Percentiles rank a stretch among this genome's conserved stretches.
Evolutionary conservation across 768 basidiomycete species (phyloP).

Genomic region (Heimioporus sp.): DNA sequence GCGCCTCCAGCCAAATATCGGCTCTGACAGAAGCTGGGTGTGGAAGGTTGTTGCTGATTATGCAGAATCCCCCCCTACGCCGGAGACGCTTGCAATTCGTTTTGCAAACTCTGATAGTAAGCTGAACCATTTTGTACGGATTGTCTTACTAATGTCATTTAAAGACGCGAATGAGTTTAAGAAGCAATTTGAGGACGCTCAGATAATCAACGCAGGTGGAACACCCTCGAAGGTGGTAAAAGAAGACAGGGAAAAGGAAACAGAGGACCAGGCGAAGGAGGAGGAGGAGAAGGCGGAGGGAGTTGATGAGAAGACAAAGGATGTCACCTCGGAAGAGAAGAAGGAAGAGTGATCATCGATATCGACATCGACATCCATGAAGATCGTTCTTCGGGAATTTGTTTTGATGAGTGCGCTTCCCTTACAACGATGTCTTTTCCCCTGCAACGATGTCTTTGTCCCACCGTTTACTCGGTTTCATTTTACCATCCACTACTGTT

Average conservation of each 20-base stretch:
- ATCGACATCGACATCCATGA: neutral
- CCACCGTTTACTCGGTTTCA: slow-evolving; percentile 4
- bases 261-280: slow-evolving; percentile 27
- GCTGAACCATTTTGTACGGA: slow-evolving; percentile 28
- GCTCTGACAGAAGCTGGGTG: slow-evolving; percentile 98
- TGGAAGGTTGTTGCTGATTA: slow-evolving; percentile 97
- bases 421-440: slow-evolving; percentile 2
- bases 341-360: slow-evolving; percentile 26
- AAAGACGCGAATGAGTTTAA: slow-evolving; percentile 83
- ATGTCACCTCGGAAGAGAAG: slow-evolving; percentile 29
- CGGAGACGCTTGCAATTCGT: slow-evolving; percentile 97
- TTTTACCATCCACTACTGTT: slow-evolving; percentile 10
- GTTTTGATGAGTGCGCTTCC: slow-evolving; percentile 11
- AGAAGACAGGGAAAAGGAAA: slow-evolving; percentile 23
- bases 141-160: slow-evolving; percentile 34
- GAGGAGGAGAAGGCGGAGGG: slow-evolving; percentile 28
- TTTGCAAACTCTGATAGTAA: slow-evolving; percentile 95
- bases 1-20: slow-evolving; percentile 95
- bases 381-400: slow-evolving; percentile 8
- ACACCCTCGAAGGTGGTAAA: slow-evolving; percentile 23
- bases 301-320: slow-evolving; percentile 37
- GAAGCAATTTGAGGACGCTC: slow-evolving; percentile 82
- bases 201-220: slow-evolving; percentile 55
- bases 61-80: slow-evolving; percentile 82
- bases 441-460: slow-evolving; percentile 1